phyloP scores from a whole-genome alignment of 1,284 basidiomycete species.

The Cronartium ribicola region DNA sequence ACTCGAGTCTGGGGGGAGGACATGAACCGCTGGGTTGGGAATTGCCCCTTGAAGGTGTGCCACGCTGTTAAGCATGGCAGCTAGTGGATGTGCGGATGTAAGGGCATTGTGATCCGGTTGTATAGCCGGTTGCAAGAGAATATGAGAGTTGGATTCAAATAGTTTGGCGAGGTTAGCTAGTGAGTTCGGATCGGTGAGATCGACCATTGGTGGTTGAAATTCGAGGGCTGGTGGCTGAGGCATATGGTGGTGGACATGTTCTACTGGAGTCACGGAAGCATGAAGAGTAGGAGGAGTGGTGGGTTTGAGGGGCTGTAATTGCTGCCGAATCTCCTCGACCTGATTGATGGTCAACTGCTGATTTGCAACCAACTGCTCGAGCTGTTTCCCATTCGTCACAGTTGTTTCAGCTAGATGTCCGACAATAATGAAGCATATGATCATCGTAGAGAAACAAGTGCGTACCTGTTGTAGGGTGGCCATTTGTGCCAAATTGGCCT shows the following conservation, averaged over 20 bases:
- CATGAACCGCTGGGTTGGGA: not conserved
- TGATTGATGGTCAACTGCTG: slow-evolving; percentile 41
- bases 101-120: not conserved
- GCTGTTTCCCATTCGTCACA: slow-evolving; percentile 10
- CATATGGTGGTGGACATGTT: slow-evolving; percentile 10
- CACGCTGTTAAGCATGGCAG: not conserved
- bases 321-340: slow-evolving; percentile 41
- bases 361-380: slow-evolving; percentile 37
- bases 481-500: slow-evolving; percentile 30
- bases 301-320: slow-evolving; percentile 37
- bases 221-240: slow-evolving; percentile 5
- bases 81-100: not conserved
- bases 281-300: slow-evolving; percentile 10
- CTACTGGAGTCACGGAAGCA: slow-evolving; percentile 14
- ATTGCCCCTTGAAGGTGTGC: slow-evolving; percentile 7
- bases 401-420: not conserved
- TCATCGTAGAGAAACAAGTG: not conserved
- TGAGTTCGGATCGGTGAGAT: slow-evolving; percentile 23
- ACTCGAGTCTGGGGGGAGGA: not conserved
- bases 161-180: slow-evolving; percentile 32
- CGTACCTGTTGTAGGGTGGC: slow-evolving; percentile 39
- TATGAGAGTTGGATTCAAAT: slow-evolving; percentile 29
- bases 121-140: slow-evolving; percentile 26
- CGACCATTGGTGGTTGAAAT: slow-evolving; percentile 4
- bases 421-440: not conserved